These are phyloP conservation scores for Ottelia alismoides DNA, from an alignment of 106 monocot species.

Conservation along the genomic window DNA sequence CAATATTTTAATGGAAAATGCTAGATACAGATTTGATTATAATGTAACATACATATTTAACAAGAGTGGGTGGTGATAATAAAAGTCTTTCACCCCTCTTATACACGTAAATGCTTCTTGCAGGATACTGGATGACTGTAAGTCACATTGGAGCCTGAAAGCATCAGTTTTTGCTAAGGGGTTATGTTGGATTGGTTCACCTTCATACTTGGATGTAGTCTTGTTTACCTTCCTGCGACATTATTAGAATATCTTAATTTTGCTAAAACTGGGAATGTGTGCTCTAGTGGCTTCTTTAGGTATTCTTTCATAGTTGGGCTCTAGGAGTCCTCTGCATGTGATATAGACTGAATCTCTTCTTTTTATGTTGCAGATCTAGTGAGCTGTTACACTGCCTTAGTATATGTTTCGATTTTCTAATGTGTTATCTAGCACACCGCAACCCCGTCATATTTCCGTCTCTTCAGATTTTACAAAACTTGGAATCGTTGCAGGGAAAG, in stretches of 20 bases:
- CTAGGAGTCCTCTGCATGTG: conserved; percentile 7
- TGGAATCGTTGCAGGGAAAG: conserved; percentile 64
- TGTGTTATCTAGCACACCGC: too few relatives aligned
- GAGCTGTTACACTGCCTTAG: conserved; percentile 31
- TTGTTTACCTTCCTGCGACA: too few relatives aligned
- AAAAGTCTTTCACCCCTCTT: conserved; percentile 80
- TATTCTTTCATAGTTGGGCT: too few relatives aligned
- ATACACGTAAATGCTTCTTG: conserved; percentile 90
- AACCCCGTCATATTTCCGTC: background rate
- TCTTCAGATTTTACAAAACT: conserved; percentile 17
- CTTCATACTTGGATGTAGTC: too few relatives aligned
- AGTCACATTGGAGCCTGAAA: conserved; percentile 47
- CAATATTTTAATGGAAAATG: too few relatives aligned
- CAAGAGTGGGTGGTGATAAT: conserved; percentile 51
- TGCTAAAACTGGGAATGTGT: too few relatives aligned
- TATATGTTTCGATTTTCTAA: too few relatives aligned
- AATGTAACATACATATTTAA: too few relatives aligned
- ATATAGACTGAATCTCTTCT: conserved; percentile 26
- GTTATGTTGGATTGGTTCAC: conserved; percentile 28
- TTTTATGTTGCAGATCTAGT: conserved; percentile 43
- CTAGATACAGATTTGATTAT: too few relatives aligned
- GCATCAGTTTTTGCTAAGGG: conserved; percentile 51
- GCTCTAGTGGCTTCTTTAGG: too few relatives aligned
- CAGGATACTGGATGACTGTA: conserved; percentile 63
- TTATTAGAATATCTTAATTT: too few relatives aligned